Base-by-base conservation (phyloP, 768 basidiomycete species). In the Dioszegia hungarica region DNA sequence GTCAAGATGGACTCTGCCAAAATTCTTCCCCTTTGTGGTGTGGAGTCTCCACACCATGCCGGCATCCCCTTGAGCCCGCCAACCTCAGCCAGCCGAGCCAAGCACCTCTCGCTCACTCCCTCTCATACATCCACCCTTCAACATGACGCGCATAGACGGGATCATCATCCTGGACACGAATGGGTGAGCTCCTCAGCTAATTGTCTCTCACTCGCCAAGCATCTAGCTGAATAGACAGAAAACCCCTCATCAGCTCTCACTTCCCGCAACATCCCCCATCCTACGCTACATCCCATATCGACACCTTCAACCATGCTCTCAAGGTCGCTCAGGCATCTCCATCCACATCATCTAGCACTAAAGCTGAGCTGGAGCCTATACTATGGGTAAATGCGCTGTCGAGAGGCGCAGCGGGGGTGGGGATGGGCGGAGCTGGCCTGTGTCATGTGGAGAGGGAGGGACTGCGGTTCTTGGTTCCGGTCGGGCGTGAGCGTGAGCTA, bases 181-280 rank as follows among this genome's bases (percentile, higher is more conserved):
- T 31, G 74, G 74, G 74, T 73, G 48, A 40, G 68, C 22, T 28
- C 25, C n/a, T 28, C 49, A 15, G 50, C 47, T 10, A 49, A 27
- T 15, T 10, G n/a, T 5, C 19, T 29, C 19, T 25, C 28, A 1
- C 0, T 20, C 17, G 17, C 6, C 17, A 28, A 46, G 9, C 54
- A 36, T 24, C 54, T 57, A 39, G 52, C 41, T n/a, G 14, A 20
- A 39, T 22, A 22, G 39, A 5, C 36, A 80, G 78, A 28, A 77
- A 83, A 43, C 85, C 91, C 24, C 87, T 95, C 63, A 88, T 93
- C 62, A 89, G 91, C 77, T 91, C 91, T 28, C 88, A 87, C 37
- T 95, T 93, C 77, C 85, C 87, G 53, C 85, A 85, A 17, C 85
- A 84, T 40, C 81, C 86, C 11, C 76, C 86, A 0, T 84, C 86